Evolutionary conservation across 2,329 filamentous ascomycete genomes (phyloP).

Genomic region (Pseudopithomyces maydicus): DNA sequence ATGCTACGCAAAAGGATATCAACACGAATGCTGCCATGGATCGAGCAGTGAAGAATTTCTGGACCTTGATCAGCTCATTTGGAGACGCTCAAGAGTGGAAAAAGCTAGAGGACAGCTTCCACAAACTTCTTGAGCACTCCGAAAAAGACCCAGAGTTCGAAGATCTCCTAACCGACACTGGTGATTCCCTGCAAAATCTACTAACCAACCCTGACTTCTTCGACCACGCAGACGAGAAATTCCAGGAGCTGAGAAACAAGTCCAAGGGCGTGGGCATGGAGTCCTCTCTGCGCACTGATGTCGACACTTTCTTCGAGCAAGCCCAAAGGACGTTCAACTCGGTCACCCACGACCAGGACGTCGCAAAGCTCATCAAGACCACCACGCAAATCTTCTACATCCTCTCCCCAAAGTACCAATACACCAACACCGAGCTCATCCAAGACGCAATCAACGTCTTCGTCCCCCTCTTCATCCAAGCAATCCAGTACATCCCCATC

Average conservation of each 20-base stretch:
- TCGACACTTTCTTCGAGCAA: slow-evolving; percentile 74
- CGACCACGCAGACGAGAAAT: slow-evolving; percentile 71
- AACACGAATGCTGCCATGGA: slow-evolving; percentile 76
- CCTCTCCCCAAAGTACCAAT: slow-evolving; percentile 67
- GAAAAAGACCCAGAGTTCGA: slow-evolving; percentile 84
- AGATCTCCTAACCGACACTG: slow-evolving; percentile 72
- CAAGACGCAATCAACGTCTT: slow-evolving; percentile 80
- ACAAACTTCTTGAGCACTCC: slow-evolving; percentile 73
- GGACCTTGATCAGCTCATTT: slow-evolving; percentile 79
- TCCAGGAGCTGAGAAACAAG: slow-evolving; percentile 63
- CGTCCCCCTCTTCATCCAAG: slow-evolving; percentile 75
- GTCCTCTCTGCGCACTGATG: slow-evolving; percentile 71
- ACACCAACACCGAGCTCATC: slow-evolving; percentile 72
- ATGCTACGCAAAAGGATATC: slow-evolving; percentile 71
- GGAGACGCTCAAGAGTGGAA: slow-evolving; percentile 77
- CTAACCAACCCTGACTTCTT: slow-evolving; percentile 87
- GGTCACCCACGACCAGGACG: slow-evolving; percentile 72
- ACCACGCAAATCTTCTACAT: slow-evolving; percentile 71
- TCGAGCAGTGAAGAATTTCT: slow-evolving; percentile 77
- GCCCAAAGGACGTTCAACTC: slow-evolving; percentile 70
- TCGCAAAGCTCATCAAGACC: slow-evolving; percentile 71
- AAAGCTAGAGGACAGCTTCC: slow-evolving; percentile 70
- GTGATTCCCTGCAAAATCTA: slow-evolving; percentile 76
- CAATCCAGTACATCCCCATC: slow-evolving; percentile 86
- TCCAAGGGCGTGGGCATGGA: slow-evolving; percentile 64